phyloP scores from a whole-genome alignment of 2,329 filamentous ascomycete species.

The Trichoderma sp. region DNA sequence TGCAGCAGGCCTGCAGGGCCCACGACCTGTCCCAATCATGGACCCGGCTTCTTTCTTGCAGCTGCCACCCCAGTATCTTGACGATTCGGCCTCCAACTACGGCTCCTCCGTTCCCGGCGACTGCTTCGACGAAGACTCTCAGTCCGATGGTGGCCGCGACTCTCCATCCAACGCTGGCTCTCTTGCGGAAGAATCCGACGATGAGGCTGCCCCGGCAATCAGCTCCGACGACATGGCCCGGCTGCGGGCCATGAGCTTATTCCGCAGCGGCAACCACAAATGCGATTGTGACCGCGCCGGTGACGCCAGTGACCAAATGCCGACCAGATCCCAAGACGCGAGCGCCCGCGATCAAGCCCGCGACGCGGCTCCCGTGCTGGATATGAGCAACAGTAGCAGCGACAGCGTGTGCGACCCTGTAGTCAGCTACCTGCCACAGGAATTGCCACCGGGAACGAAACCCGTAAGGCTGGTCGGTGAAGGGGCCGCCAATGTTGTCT shows the following conservation, averaged over 20 bases:
- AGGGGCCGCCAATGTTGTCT: slow-evolving; percentile 78
- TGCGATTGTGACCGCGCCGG: not conserved
- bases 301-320: slow-evolving; percentile 4
- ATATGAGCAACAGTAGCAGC: slow-evolving; percentile 17
- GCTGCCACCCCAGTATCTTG: slow-evolving; percentile 31
- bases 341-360: not conserved
- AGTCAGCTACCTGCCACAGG: slow-evolving; percentile 38
- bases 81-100: slow-evolving; percentile 33
- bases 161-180: slow-evolving; percentile 29
- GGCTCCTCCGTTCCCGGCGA: slow-evolving; percentile 32
- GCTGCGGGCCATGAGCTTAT: slow-evolving; percentile 31
- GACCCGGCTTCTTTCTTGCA: slow-evolving; percentile 32
- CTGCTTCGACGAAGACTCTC: slow-evolving; percentile 29
- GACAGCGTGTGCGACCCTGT: slow-evolving; percentile 9
- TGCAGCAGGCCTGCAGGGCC: slow-evolving; percentile 33
- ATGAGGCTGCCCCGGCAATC: slow-evolving; percentile 32
- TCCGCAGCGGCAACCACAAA: not conserved
- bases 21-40: slow-evolving; percentile 36
- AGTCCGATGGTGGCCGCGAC: slow-evolving; percentile 28
- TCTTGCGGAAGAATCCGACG: slow-evolving; percentile 26
- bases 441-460: slow-evolving; percentile 42
- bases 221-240: slow-evolving; percentile 34
- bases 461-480: slow-evolving; percentile 59
- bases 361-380: not conserved
- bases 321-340: not conserved